phyloP scores from a whole-genome alignment of 805 yeast species.

The Sugiyamaella mastotermitis region DNA sequence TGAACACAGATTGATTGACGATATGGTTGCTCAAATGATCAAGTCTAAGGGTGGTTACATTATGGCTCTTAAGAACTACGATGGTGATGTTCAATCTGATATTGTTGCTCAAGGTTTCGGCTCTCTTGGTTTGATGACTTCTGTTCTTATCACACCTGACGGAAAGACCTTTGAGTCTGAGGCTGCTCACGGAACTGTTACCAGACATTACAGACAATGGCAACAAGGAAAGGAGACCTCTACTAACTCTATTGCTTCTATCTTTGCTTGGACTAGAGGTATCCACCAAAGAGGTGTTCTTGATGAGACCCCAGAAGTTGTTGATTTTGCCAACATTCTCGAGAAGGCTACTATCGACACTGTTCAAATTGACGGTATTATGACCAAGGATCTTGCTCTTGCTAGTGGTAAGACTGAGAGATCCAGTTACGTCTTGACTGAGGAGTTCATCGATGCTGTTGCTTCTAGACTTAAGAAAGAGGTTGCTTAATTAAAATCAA shows the following conservation, averaged over 20 bases:
- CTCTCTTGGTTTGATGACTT: constrained; percentile 93
- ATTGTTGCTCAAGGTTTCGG: constrained; percentile 98
- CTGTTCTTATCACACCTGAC: constrained; percentile 94
- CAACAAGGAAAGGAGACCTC: constrained; percentile 97
- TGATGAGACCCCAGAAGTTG: constrained; percentile 81
- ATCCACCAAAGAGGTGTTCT: constrained; percentile 85
- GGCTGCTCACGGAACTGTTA: constrained; percentile 99
- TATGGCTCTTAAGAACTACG: constrained; percentile 95
- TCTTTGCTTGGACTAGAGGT: constrained; percentile 96
- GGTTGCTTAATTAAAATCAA: not conserved
- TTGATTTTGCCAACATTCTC: constrained; percentile 66
- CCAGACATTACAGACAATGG: constrained; percentile 93
- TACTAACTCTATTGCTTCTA: constrained; percentile 94
- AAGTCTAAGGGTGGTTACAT: constrained; percentile 93
- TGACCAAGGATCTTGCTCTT: constrained; percentile 95
- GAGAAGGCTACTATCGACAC: constrained; percentile 85
- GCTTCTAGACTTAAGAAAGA: constrained; percentile 49
- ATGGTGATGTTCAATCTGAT: constrained; percentile 96
- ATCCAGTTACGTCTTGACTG: constrained; percentile 78
- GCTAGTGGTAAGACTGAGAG: constrained; percentile 84
- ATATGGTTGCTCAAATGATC: constrained; percentile 98
- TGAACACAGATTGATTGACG: constrained; percentile 94
- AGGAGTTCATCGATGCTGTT: constrained; percentile 83
- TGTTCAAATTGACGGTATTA: constrained; percentile 73
- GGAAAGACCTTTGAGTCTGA: constrained; percentile 93